Base-by-base conservation (phyloP, 2,329 filamentous ascomycete genomes). In the Chaetomium olivaceum region DNA sequence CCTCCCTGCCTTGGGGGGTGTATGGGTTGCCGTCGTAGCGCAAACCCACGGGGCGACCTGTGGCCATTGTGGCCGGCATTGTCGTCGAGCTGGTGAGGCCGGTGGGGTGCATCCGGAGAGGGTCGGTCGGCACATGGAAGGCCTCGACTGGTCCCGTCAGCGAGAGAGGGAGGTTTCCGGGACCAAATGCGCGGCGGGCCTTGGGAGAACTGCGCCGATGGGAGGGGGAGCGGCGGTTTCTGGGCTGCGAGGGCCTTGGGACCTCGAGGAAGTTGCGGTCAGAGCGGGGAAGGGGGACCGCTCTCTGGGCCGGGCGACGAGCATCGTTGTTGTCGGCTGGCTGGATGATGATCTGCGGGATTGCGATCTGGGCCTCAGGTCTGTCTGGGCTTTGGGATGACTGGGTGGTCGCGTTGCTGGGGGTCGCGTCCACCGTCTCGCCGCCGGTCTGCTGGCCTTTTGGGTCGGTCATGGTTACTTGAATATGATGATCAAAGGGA, bases 91-190 rank as follows among this genome's bases (percentile, higher is more conserved):
- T 19, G 1, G 48, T 29, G 36, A 69, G 29, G 16, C 29, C 52
- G 11, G 50, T 11, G 21, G 70, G 67, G 27, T 69, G 56, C 65
- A 67, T 65, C 0, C 57, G 56, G 19, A 70, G 58, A 11, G 65
- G 67, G 43, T 71, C 60, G 25, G 64, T 12, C 65, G 23, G n/a
- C 19, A 51, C 36, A 36, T 52, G 51, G 50, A 51, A 21, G 25
- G 48, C 14, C 19, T 39, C 5, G 27, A 31, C 6, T 1, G 43
- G 43, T 11, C 27, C 29, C 2, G 43, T 58, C 21, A 36, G 27
- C 7, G 61, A 29, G 1, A 12, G 39, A 3, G 27, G 51, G 19
- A 62, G 43, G 14, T 19, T 14, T 1, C 23, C 27, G 16, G 19
- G 19, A 25, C 36, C 7, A 23, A 33, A 9, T 16, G 19, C 6